Conservation (phyloP, 2,329 filamentous ascomycete species). For the Cladorrhinum sp. region DNA sequence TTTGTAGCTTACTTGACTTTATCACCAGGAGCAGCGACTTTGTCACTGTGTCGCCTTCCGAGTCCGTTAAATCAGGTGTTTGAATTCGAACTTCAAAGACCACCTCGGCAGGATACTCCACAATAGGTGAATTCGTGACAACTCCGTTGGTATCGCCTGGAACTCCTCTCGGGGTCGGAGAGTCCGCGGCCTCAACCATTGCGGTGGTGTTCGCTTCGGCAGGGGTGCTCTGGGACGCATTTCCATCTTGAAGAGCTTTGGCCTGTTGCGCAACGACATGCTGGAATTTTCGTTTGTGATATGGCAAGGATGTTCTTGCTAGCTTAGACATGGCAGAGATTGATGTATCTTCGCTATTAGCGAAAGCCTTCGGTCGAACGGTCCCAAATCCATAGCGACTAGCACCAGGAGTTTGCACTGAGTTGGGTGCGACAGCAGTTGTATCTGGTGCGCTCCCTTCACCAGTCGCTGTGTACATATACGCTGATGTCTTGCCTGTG, state of each 20-base stretch:
- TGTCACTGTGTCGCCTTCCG: conserved; percentile 30
- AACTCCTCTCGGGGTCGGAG: background rate
- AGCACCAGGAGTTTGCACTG: background rate
- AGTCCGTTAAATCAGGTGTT: background rate
- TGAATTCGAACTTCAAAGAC: background rate
- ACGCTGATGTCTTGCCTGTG: conserved; percentile 41
- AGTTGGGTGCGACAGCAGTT: background rate
- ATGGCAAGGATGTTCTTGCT: conserved; percentile 15
- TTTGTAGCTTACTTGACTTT: conserved; percentile 29
- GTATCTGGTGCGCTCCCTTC: background rate
- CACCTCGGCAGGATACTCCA: background rate
- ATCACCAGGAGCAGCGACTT: conserved; percentile 34
- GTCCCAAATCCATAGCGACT: conserved; percentile 23
- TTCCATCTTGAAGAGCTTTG: background rate
- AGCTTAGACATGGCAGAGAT: conserved; percentile 23
- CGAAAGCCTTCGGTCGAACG: conserved; percentile 20
- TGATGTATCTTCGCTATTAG: conserved; percentile 8
- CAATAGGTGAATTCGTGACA: background rate
- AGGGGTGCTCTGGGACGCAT: background rate
- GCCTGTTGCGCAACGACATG: conserved; percentile 13
- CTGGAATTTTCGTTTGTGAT: conserved; percentile 19
- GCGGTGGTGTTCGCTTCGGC: background rate
- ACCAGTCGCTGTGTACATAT: conserved; percentile 36
- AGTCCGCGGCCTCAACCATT: background rate
- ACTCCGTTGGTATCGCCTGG: background rate